These are phyloP conservation scores for Symbiodinium pilosum DNA, from an alignment of 73 alveolate species.

Conservation along the genomic window DNA sequence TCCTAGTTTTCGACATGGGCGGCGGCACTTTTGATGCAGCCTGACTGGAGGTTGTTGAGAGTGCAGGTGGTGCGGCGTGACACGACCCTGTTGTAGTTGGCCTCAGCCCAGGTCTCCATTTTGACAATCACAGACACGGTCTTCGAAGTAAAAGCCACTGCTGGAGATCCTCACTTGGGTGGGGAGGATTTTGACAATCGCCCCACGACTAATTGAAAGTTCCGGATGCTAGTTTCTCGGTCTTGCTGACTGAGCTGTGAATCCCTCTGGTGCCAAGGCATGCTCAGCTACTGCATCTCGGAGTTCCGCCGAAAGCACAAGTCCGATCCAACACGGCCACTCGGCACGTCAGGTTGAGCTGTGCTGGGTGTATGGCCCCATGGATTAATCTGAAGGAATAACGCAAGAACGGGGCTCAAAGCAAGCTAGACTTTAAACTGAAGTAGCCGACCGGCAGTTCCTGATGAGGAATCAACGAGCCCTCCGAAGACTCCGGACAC, in stretches of 20 bases:
- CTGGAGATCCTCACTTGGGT: conserved; percentile 99
- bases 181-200: conserved; percentile 99
- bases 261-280: conserved; percentile 53
- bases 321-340: conserved; percentile 61
- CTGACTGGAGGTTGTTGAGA: background rate
- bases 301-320: conserved; percentile 91
- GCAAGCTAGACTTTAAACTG: too few species aligned
- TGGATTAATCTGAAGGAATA: too few species aligned
- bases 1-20: conserved; percentile 99
- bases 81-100: background rate
- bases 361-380: too few species aligned
- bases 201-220: conserved; percentile 92
- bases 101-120: conserved; percentile 98
- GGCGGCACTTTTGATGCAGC: conserved; percentile 99
- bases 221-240: background rate
- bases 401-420: too few species aligned
- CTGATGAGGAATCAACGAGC: conserved; percentile 97
- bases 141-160: conserved; percentile 98
- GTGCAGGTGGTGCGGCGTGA: background rate
- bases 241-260: too few species aligned
- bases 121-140: conserved; percentile 98
- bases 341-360: background rate
- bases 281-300: conserved; percentile 87
- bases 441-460: too few species aligned
- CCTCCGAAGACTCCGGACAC: conserved; percentile 98